Conservation (phyloP, 129 eudicot genomes). For the Flaveria robusta region DNA sequence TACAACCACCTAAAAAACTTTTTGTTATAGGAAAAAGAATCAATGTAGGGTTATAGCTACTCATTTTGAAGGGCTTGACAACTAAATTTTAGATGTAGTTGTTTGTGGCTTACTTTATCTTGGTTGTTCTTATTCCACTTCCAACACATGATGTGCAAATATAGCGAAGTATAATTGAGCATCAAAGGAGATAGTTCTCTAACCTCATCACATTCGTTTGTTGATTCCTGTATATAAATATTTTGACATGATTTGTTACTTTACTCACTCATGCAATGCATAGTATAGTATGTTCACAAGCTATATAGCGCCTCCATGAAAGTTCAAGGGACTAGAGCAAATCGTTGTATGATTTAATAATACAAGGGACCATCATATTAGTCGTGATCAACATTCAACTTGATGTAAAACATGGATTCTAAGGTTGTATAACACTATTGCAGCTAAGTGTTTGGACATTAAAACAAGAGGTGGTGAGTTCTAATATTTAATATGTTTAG, state of each 20-base stretch:
- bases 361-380: too few species aligned
- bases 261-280: background rate
- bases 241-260: background rate
- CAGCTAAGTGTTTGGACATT: too few species aligned
- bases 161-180: constrained; percentile 11
- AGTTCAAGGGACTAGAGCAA: background rate
- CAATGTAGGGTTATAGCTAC: background rate
- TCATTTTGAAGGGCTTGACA: background rate
- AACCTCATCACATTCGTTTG: constrained; percentile 6
- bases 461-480: too few species aligned
- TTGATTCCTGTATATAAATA: constrained; percentile 16
- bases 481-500: too few species aligned
- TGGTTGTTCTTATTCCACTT: constrained; percentile 31
- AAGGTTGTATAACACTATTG: too few species aligned
- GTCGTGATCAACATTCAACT: too few species aligned
- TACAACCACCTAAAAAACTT: constrained; percentile 40
- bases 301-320: background rate
- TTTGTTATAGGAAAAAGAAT: background rate
- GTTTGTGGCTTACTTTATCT: constrained; percentile 34
- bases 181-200: constrained; percentile 12
- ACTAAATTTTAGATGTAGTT: background rate
- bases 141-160: constrained; percentile 25
- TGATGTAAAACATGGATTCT: too few species aligned
- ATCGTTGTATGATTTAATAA: background rate
- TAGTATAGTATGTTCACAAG: constrained; percentile 5